Evolutionary conservation across 2,329 filamentous ascomycete species (phyloP).

Genomic region (Amylocarpus encephaloides): DNA sequence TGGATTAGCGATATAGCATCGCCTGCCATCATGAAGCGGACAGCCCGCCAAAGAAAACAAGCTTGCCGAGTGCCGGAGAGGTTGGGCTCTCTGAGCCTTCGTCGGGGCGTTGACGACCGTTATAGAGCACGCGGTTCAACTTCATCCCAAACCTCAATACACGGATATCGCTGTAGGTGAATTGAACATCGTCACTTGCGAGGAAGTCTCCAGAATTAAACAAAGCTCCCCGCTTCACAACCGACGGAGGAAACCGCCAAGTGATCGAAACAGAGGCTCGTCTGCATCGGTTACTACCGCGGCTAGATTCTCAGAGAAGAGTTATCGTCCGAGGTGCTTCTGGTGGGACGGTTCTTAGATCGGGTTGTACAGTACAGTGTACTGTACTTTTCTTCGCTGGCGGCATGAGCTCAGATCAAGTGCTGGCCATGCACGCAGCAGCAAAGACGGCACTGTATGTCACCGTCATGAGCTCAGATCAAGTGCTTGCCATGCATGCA

Average conservation of each 20-base stretch:
- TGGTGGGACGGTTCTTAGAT: slow-evolving; percentile 27
- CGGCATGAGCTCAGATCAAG: background rate
- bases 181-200: background rate
- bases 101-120: too few species aligned
- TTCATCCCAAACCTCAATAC: too few species aligned
- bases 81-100: too few species aligned
- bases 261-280: slow-evolving; percentile 21
- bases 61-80: too few species aligned
- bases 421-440: slow-evolving; percentile 14
- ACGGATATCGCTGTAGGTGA: background rate
- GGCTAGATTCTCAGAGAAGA: slow-evolving; percentile 12
- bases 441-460: slow-evolving; percentile 25
- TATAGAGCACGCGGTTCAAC: too few species aligned
- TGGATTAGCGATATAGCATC: too few species aligned
- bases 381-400: slow-evolving; percentile 15
- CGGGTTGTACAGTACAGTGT: too few species aligned
- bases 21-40: too few species aligned
- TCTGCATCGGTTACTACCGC: slow-evolving; percentile 25
- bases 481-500: slow-evolving; percentile 7
- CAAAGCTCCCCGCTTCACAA: slow-evolving; percentile 19
- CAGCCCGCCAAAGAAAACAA: too few species aligned
- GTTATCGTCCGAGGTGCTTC: slow-evolving; percentile 27
- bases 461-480: slow-evolving; percentile 9
- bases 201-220: slow-evolving; percentile 17
- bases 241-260: slow-evolving; percentile 14